Evolutionary conservation across 1,284 basidiomycete genomes (phyloP).

Genomic region (Leccinum angustisporum): DNA sequence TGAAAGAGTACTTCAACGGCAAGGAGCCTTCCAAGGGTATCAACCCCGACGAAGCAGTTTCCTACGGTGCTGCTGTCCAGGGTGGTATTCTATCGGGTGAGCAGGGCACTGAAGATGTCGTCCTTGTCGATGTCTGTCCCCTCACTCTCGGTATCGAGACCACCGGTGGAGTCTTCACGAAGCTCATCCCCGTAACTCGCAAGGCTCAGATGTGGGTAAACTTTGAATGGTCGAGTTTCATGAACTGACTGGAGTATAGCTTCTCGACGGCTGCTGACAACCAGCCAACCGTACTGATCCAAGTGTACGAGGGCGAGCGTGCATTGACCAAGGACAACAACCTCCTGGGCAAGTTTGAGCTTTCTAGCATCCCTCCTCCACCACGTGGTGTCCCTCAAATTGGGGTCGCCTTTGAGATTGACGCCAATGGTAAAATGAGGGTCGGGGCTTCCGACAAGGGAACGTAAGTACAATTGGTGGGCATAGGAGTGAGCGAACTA

Average conservation of each 20-base stretch:
- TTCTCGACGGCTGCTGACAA: slow-evolving; percentile 97
- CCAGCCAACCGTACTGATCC: slow-evolving; percentile 88
- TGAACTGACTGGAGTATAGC: slow-evolving; percentile 35
- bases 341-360: slow-evolving; percentile 95
- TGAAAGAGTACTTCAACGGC: slow-evolving; percentile 88
- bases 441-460: slow-evolving; percentile 89
- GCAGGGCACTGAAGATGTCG: slow-evolving; percentile 80
- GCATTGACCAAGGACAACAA: slow-evolving; percentile 98
- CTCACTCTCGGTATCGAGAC: slow-evolving; percentile 97
- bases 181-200: slow-evolving; percentile 93
- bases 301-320: slow-evolving; percentile 94
- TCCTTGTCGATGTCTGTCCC: slow-evolving; percentile 95
- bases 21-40: slow-evolving; percentile 93
- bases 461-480: slow-evolving; percentile 54
- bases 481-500: not conserved
- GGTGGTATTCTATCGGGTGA: slow-evolving; percentile 94
- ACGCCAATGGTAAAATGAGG: slow-evolving; percentile 91
- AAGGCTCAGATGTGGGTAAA: slow-evolving; percentile 84
- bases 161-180: slow-evolving; percentile 97
- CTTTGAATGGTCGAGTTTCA: not conserved
- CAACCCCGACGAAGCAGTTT: slow-evolving; percentile 95
- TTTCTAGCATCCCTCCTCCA: slow-evolving; percentile 89
- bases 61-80: slow-evolving; percentile 97
- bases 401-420: slow-evolving; percentile 93
- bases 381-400: slow-evolving; percentile 96